Evolutionary conservation across 2,329 filamentous ascomycete genomes (phyloP).

Genomic region (Apiospora pterosperma): DNA sequence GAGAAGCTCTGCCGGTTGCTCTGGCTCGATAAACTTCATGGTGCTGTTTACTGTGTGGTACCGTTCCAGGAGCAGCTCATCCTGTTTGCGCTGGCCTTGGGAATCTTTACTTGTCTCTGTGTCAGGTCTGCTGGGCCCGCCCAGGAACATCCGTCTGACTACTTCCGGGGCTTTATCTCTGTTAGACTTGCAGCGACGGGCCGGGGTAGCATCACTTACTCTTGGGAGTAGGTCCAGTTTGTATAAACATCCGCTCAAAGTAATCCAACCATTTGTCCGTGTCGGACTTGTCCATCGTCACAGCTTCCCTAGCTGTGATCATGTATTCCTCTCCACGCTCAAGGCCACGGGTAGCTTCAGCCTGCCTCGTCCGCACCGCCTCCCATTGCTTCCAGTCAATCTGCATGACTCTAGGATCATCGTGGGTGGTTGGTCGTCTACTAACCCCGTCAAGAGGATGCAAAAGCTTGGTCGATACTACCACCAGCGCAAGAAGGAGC

Average conservation of each 20-base stretch:
- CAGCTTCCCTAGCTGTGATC: constrained; percentile 25
- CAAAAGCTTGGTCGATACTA: constrained; percentile 75
- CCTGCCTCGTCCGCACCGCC: constrained; percentile 37
- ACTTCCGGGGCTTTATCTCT: constrained; percentile 2
- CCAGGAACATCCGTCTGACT: constrained; percentile 1
- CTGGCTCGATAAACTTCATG: constrained; percentile 12
- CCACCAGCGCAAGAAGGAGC: constrained; percentile 64
- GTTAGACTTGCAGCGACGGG: not conserved
- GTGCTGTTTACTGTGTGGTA: constrained; percentile 18
- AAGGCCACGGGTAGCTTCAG: constrained; percentile 15
- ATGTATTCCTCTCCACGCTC: constrained; percentile 25
- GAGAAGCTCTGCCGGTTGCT: constrained; percentile 9
- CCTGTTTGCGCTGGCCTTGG: not conserved
- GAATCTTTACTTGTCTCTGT: not conserved
- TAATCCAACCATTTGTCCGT: constrained; percentile 78
- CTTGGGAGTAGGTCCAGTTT: constrained; percentile 36
- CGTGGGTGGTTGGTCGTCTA: constrained; percentile 44
- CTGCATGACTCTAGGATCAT: constrained; percentile 54
- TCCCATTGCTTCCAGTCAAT: constrained; percentile 76
- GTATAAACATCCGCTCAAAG: constrained; percentile 62
- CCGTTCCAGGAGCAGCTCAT: constrained; percentile 11
- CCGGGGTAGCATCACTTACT: constrained; percentile 24
- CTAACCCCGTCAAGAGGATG: constrained; percentile 67
- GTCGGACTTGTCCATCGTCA: constrained; percentile 51
- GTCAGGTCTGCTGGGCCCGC: constrained; percentile 5